phyloP scores from a whole-genome alignment of 192 early-diverging fungal species.

The Coemansia sp. region DNA sequence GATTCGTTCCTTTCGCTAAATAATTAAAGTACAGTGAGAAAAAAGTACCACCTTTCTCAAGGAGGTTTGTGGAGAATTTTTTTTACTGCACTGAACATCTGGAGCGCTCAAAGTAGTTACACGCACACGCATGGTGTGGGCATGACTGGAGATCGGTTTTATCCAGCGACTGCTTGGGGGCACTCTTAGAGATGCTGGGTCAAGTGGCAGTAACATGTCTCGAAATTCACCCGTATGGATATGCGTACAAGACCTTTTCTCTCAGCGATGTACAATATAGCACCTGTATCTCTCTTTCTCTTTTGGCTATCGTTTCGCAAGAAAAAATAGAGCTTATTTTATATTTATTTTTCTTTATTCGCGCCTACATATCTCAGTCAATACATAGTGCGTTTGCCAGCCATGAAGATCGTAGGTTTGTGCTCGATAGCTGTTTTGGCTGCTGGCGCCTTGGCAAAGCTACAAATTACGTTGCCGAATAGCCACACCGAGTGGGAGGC shows the following conservation, averaged over 20 bases:
- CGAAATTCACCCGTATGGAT: conserved; percentile 2
- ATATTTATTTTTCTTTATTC: neutral
- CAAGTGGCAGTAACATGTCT: conserved; percentile 3
- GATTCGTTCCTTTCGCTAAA: neutral
- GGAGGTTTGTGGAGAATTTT: neutral
- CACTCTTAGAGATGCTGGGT: neutral
- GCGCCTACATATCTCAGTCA: neutral
- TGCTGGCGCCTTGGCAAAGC: conserved; percentile 32
- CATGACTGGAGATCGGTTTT: neutral
- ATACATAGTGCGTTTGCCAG: neutral
- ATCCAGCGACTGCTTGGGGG: neutral
- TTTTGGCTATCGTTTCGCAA: neutral
- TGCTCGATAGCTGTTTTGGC: conserved; percentile 23
- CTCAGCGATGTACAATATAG: neutral
- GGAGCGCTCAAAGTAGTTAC: neutral
- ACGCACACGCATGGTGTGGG: neutral
- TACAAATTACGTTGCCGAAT: conserved; percentile 52
- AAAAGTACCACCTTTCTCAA: neutral
- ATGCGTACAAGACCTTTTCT: neutral
- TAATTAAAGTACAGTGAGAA: too few relatives aligned
- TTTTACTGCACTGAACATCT: neutral
- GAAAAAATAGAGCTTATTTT: neutral
- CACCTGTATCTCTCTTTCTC: neutral
- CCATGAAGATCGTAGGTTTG: conserved; percentile 22
- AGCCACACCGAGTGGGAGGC: conserved; percentile 52